Conservation (phyloP, 129 eudicot species). For the Flaveria ramosissima region DNA sequence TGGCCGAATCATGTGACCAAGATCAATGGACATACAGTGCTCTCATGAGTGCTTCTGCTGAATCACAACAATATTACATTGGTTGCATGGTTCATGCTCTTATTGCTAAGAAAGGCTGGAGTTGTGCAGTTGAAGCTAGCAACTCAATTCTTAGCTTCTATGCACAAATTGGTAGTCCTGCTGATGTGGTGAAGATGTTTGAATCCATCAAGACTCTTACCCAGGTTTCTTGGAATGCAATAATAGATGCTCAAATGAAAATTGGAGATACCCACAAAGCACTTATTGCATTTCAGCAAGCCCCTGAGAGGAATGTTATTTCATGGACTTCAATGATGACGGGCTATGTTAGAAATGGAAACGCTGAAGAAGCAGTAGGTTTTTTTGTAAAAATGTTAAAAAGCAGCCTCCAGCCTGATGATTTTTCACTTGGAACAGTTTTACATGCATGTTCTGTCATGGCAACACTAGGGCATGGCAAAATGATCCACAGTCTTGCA, state of each 20-base stretch:
- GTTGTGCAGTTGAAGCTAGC: slow-evolving; percentile 59
- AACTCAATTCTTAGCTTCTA: slow-evolving; percentile 76
- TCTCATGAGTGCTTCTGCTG: slow-evolving; percentile 61
- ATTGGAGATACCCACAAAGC: slow-evolving; percentile 63
- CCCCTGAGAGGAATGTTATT: slow-evolving; percentile 62
- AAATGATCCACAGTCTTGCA: slow-evolving; percentile 58
- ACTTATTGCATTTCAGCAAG: slow-evolving; percentile 39
- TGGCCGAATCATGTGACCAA: slow-evolving; percentile 46
- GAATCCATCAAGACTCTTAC: slow-evolving; percentile 40
- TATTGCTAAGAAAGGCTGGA: slow-evolving; percentile 66
- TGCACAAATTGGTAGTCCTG: slow-evolving; percentile 41
- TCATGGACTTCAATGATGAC: slow-evolving; percentile 83
- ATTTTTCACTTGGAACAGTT: slow-evolving; percentile 70
- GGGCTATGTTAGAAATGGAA: slow-evolving; percentile 63
- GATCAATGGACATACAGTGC: slow-evolving; percentile 83
- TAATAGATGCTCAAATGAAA: slow-evolving; percentile 84
- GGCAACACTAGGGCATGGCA: slow-evolving; percentile 65
- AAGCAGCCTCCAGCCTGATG: slow-evolving; percentile 46
- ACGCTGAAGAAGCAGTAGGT: slow-evolving; percentile 49
- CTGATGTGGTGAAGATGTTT: slow-evolving; percentile 50
- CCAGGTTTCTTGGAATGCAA: slow-evolving; percentile 71
- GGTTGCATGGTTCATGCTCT: slow-evolving; percentile 60
- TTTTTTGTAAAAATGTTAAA: slow-evolving; percentile 49
- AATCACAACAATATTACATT: slow-evolving; percentile 37
- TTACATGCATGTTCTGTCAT: slow-evolving; percentile 69